phyloP scores from a whole-genome alignment of 768 basidiomycete species.

The Pleurotus citrinopileatus region DNA sequence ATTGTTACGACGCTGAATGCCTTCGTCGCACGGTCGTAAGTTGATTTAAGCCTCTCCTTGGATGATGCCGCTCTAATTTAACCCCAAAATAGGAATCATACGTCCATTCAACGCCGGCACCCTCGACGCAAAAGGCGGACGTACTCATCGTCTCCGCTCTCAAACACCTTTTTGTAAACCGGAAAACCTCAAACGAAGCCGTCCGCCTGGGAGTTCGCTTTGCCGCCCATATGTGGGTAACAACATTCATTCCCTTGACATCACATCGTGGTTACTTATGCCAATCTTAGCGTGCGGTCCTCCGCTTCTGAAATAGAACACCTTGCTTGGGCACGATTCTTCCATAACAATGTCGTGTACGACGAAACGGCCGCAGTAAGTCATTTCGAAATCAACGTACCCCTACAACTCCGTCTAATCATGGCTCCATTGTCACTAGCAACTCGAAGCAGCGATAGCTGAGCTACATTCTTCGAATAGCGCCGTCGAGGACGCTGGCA shows the following conservation, averaged over 20 bases:
- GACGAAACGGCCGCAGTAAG: constrained; percentile 6
- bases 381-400: not conserved
- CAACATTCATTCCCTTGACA: not conserved
- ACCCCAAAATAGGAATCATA: constrained; percentile 1
- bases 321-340: constrained; percentile 7
- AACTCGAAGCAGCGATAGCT: constrained; percentile 7
- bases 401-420: not conserved
- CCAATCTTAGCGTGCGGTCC: not conserved
- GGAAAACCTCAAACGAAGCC: constrained; percentile 3
- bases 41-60: not conserved
- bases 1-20: constrained; percentile 3
- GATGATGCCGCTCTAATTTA: not conserved
- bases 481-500: not conserved
- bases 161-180: constrained; percentile 10
- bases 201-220: constrained; percentile 4
- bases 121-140: constrained; percentile 3
- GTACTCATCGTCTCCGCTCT: constrained; percentile 8
- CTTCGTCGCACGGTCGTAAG: constrained; percentile 4
- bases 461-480: not conserved
- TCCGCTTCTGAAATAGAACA: constrained; percentile 5
- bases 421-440: not conserved
- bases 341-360: constrained; percentile 9
- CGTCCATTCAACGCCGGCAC: not conserved
- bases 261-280: not conserved
- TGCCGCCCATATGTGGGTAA: constrained; percentile 5